These are phyloP conservation scores for Backusella circina DNA, from an alignment of 192 early-diverging fungal species.

Conservation along the genomic window DNA sequence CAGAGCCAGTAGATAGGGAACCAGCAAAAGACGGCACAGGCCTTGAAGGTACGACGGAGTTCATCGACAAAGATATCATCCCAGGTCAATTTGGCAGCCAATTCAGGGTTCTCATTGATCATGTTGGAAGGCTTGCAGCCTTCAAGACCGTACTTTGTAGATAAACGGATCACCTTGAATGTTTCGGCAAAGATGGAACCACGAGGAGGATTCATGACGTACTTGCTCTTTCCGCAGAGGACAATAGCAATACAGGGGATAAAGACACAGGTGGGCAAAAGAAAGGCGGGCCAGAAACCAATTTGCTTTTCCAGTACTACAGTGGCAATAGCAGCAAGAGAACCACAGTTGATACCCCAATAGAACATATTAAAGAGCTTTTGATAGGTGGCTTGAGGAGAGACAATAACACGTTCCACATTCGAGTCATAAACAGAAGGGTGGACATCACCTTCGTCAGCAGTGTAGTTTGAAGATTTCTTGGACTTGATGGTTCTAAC, in stretches of 20 bases:
- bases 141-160: slow-evolving; percentile 38
- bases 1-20: slow-evolving; percentile 77
- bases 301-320: slow-evolving; percentile 51
- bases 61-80: slow-evolving; percentile 69
- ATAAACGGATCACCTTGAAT: slow-evolving; percentile 39
- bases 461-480: background rate
- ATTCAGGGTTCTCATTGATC: slow-evolving; percentile 13
- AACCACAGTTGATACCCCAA: slow-evolving; percentile 65
- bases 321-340: slow-evolving; percentile 50
- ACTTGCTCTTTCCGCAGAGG: slow-evolving; percentile 40
- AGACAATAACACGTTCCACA: slow-evolving; percentile 58
- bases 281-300: slow-evolving; percentile 51
- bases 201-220: slow-evolving; percentile 48
- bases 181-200: slow-evolving; percentile 52
- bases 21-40: slow-evolving; percentile 64
- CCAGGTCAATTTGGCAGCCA: slow-evolving; percentile 42
- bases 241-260: slow-evolving; percentile 47
- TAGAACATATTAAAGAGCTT: slow-evolving; percentile 84
- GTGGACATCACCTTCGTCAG: background rate
- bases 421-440: slow-evolving; percentile 3
- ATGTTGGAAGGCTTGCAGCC: slow-evolving; percentile 59
- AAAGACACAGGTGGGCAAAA: slow-evolving; percentile 51
- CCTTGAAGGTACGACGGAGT: slow-evolving; percentile 49
- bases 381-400: slow-evolving; percentile 65
- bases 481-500: slow-evolving; percentile 45